These are phyloP conservation scores for Urostyla sp. DNA, from an alignment of 73 alveolate species.

Conservation along the genomic window DNA sequence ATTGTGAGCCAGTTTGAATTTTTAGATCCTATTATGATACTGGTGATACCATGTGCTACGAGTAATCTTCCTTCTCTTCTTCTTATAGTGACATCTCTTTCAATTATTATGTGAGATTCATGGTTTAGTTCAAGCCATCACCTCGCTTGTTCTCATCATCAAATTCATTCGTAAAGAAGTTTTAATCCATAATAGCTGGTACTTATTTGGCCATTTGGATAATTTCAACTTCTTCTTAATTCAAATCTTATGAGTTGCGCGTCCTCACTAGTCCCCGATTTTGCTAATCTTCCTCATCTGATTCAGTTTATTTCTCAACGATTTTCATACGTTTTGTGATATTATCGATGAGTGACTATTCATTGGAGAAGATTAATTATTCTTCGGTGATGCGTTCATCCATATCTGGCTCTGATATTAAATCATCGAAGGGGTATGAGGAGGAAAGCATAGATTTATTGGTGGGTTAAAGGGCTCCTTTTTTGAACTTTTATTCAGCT, in stretches of 20 bases:
- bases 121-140: too few species aligned
- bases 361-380: too few species aligned
- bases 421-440: neutral
- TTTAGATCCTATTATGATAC: conserved; percentile 23
- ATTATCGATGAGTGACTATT: too few species aligned
- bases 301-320: too few species aligned
- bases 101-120: conserved; percentile 35
- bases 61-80: neutral
- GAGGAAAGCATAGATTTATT: neutral
- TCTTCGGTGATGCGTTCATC: too few species aligned
- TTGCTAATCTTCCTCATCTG: neutral
- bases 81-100: conserved; percentile 1
- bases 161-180: conserved; percentile 12
- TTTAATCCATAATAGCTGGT: neutral
- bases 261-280: conserved; percentile 11
- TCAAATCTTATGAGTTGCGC: conserved; percentile 10
- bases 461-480: too few species aligned
- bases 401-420: neutral
- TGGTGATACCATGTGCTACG: conserved; percentile 17
- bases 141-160: conserved; percentile 29
- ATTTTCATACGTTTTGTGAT: too few species aligned
- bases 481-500: too few species aligned
- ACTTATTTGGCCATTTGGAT: neutral
- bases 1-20: conserved; percentile 31
- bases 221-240: neutral